phyloP scores from a whole-genome alignment of 192 early-diverging fungal genomes.

The Gigaspora rosea region DNA sequence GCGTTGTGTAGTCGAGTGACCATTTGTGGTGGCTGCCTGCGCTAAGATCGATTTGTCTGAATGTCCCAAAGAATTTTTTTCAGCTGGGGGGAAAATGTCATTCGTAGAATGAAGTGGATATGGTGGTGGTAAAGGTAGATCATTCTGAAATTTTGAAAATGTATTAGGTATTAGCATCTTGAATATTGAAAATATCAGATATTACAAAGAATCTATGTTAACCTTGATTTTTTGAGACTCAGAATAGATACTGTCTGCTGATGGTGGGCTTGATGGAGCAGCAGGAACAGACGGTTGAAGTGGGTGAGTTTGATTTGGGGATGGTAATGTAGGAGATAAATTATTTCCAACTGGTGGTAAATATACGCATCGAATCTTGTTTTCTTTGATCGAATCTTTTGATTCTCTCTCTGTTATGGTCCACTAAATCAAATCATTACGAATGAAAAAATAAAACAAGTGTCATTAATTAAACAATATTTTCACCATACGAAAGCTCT shows the following conservation, averaged over 20 bases:
- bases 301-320: conserved; percentile 33
- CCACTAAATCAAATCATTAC: conserved; percentile 52
- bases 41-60: too few relatives aligned
- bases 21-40: neutral
- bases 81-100: too few relatives aligned
- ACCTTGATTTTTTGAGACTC: neutral
- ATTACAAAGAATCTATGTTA: too few relatives aligned
- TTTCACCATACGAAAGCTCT: too few relatives aligned
- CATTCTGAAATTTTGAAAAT: neutral
- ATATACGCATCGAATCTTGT: conserved; percentile 68
- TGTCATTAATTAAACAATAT: neutral
- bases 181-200: too few relatives aligned
- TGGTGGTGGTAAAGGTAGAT: neutral
- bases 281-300: conserved; percentile 37
- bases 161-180: too few relatives aligned
- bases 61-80: too few relatives aligned
- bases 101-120: neutral
- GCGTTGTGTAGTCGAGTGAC: neutral
- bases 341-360: conserved; percentile 40
- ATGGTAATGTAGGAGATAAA: conserved; percentile 24
- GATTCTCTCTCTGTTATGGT: conserved; percentile 61
- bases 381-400: conserved; percentile 64
- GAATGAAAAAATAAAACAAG: neutral
- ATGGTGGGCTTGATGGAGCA: conserved; percentile 29
- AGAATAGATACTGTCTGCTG: too few relatives aligned